Base-by-base conservation (phyloP, 140 eudicot genomes). In the Anethum foeniculum region DNA sequence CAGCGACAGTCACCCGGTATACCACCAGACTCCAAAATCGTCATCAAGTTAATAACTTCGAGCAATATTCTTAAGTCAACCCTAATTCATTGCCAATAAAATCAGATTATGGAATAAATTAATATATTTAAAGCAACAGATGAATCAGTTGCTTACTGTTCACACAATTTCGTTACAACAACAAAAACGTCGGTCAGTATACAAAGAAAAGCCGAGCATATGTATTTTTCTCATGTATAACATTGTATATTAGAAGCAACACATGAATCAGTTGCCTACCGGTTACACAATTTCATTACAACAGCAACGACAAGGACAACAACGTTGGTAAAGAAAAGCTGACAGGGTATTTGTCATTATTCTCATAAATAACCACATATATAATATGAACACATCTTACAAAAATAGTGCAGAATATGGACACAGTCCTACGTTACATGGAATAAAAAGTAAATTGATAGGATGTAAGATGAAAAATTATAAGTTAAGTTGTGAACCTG, bases 401-500 rank as follows among this genome's bases (percentile, higher is more conserved):
- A 0, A 10, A 56, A 56, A 56, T 21, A 56, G 28, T 7, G 28
- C 28, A 56, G 65, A 56, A 21, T 23, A 7, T 6, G 3, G 13
- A 10, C 65, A 56, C 65, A 7, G 65, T 56, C 27, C 60, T 19
- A 18, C 13, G 2, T 51, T 56, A 56, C 28, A 56, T 56, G 65
- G 71, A 27, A 25, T 28, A 11, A 25, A 28, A 64, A 36, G 71
- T 64, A 64, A 64, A n/a, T 10, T 10, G 19, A 5, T 71, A 14
- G 39, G 18, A 7, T 25, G 49, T 44, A 25, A 19, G 44, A 30
- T 23, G 14, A 46, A 18, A 12, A 44, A 19, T 44, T 39, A 74
- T 74, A n/a, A 64, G 82, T 15, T 71, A 62, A 82, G 11, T 32
- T 19, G n/a, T 81, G 34, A 25, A 87, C 90, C 90, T 87, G 86